Evolutionary conservation across 2,329 filamentous ascomycete genomes (phyloP).

Genomic region (Dactylella cylindrospora): DNA sequence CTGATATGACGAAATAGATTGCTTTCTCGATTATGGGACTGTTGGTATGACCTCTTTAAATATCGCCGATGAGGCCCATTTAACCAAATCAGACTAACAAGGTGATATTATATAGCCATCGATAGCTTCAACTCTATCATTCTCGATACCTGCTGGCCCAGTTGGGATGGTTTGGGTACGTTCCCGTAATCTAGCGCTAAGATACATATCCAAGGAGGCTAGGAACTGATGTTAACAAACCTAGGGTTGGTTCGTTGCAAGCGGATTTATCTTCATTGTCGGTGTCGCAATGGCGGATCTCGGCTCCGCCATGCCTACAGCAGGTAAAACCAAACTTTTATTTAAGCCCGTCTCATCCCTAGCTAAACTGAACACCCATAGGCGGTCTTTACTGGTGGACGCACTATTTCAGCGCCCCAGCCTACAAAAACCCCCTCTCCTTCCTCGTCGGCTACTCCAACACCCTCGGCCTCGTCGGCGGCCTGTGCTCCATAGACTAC

Average conservation of each 20-base stretch:
- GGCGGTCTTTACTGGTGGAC: constrained; percentile 64
- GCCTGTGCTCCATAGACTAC: constrained; percentile 64
- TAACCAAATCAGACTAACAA: constrained; percentile 1
- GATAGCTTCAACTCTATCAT: constrained; percentile 62
- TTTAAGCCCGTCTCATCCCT: no score
- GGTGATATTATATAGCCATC: constrained; percentile 50
- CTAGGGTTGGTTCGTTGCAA: constrained; percentile 62
- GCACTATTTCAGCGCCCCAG: constrained; percentile 61
- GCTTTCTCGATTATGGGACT: constrained; percentile 65
- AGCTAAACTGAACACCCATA: constrained; percentile 46
- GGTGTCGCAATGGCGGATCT: constrained; percentile 61
- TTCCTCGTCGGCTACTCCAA: constrained; percentile 43
- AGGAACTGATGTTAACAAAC: constrained; percentile 3
- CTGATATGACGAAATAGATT: constrained; percentile 49
- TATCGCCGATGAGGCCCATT: not conserved
- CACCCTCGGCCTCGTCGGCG: constrained; percentile 57
- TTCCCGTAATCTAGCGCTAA: not conserved
- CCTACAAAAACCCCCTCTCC: constrained; percentile 59
- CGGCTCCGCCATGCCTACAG: constrained; percentile 46
- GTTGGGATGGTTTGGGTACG: constrained; percentile 64
- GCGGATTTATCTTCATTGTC: constrained; percentile 62
- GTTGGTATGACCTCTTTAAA: constrained; percentile 52
- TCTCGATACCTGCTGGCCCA: constrained; percentile 63
- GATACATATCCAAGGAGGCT: not conserved
- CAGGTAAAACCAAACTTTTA: not conserved